Evolutionary conservation across 441 rosid species (phyloP), one percentile per base, ranked within the genome.

Genomic region (Croton setiger): DNA sequence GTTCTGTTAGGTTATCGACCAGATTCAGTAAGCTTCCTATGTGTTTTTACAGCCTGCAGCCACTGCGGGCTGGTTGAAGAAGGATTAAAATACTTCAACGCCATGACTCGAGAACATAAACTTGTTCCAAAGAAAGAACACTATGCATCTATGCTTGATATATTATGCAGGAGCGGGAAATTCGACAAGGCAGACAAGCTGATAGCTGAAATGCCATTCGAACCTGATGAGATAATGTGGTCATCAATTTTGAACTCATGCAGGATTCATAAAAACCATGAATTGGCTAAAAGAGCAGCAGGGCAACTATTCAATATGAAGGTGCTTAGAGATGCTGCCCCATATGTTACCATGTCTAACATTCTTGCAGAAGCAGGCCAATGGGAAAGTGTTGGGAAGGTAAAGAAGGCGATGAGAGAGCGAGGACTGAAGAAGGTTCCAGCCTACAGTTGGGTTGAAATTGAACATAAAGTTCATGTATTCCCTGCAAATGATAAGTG

Each of bases 361-460:
- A 88, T 93, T 73, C 85, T 84, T 27, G 93, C 97, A 7, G 85
- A 66, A 0, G 83, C 86, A 2, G 91, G 96, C 12, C 72, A 86
- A 37, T 93, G 97, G 97, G 90, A 84, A 21, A 76, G 71, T 9
- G 97, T 88, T 0, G 68, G 84, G 27, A 74, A 78, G 76, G 85
- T 88, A 65, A 93, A 86, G 84, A 87, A 80, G 72, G 94, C 87
- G 2, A 87, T 90, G 96, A 85, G 87, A 60, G 90, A 86, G 31
- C 83, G 96, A 0, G 88, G 97, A 61, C 82, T 93, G 35, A 81
- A 76, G 64, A 93, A 92, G 79, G 80, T 85, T 70, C 76, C 88
- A 0, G 98, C 88, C 0, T 80, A 76, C 68, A 93, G 98, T 73
- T 93, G 96, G 98, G 90, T 91, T 60, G 97, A 93, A 81, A 71